Base-by-base conservation (phyloP, 345 rosid species). In the Ricinus communis region DNA sequence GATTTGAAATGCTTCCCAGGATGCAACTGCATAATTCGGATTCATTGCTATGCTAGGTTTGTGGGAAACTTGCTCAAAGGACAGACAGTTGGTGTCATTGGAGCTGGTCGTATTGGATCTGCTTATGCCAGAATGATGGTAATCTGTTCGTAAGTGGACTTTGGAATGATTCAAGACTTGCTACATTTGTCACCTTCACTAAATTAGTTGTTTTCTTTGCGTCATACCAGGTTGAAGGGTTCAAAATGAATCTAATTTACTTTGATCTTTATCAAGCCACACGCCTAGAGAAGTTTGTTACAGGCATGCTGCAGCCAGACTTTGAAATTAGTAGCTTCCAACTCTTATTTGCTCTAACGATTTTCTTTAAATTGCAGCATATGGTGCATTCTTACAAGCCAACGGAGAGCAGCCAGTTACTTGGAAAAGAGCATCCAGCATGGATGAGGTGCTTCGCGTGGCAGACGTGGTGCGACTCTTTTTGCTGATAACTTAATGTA, bases 61-160 rank as follows among this genome's bases (percentile, higher is more conserved):
- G 99, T 92, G 0, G 99, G 99, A 22, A 95, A 95, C 84, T 85
- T 95, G 77, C 97, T 95, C 68, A 92, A 92, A 84, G 99, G 99
- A 62, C 99, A 92, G 69, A 92, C 99, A 59, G 93, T 95, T 70
- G 99, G 97, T 71, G 99, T 95, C 62, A 92, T 95, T 76, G 99
- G 99, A 65, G 97, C 97, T 66, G 97, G 98, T 69, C 96, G 96
- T 66, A 94, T 94, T n/a, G 98, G 97, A 55, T 94, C 97, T 62
- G 96, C 99, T 22, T 95, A 95, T 73, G 97, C 97, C 49, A 87
- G 97, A 81, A 95, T 92, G 97, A 95, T 95, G 99, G 99, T 92
- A 82, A 72, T 27, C 13, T 58, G 65, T 66, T 31, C 19, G 4
- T 4, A n/a, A 68, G 51, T 45, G 47, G 55, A 51, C 68, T 71